phyloP scores from a whole-genome alignment of 1,284 basidiomycete genomes.

The Microbotryum intermedium region DNA sequence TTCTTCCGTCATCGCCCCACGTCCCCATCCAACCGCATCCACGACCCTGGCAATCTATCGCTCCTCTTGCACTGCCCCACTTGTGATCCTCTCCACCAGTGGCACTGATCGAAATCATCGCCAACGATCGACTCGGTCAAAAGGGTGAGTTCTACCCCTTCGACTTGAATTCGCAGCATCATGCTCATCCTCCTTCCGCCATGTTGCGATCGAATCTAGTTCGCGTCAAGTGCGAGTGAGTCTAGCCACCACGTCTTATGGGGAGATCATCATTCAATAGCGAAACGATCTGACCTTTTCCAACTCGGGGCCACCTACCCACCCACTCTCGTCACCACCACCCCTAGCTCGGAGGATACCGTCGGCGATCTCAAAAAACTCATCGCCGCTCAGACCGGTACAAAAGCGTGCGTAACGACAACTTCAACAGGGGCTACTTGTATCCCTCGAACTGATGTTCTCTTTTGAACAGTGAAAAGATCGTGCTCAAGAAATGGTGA shows the following conservation, averaged over 20 bases:
- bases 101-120: conserved; percentile 67
- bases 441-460: background rate
- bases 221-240: conserved; percentile 58
- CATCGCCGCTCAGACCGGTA: conserved; percentile 93
- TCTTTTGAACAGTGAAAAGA: conserved; percentile 52
- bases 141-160: conserved; percentile 80
- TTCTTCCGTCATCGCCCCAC: too few species aligned
- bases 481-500: conserved; percentile 92
- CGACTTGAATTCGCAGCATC: too few species aligned
- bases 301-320: background rate
- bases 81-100: conserved; percentile 18
- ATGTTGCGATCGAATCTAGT: conserved; percentile 46
- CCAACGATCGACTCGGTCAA: conserved; percentile 90
- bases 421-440: background rate
- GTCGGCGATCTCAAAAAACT: conserved; percentile 94
- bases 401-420: conserved; percentile 51
- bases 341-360: conserved; percentile 72
- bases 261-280: background rate
- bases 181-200: too few species aligned
- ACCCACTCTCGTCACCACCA: too few species aligned
- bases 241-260: background rate
- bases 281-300: background rate
- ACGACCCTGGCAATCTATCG: too few species aligned
- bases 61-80: too few species aligned
- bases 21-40: too few species aligned